phyloP scores from a whole-genome alignment of 2,329 filamentous ascomycete genomes.

The Microcyclosporella mali region DNA sequence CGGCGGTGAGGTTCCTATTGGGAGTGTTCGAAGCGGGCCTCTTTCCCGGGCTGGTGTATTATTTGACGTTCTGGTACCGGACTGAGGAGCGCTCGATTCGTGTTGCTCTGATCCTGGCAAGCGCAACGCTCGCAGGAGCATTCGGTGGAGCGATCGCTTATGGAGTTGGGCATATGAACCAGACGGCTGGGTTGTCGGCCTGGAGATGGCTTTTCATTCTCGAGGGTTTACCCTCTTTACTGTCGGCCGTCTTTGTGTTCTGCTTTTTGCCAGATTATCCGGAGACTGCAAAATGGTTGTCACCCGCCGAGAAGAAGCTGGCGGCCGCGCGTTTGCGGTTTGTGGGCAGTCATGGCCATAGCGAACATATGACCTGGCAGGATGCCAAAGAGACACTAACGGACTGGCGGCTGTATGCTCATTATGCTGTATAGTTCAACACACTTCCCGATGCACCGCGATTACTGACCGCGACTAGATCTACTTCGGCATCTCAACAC shows the following conservation, averaged over 20 bases:
- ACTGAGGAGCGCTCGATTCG: conserved; percentile 28
- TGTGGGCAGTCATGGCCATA: conserved; percentile 39
- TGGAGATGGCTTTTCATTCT: conserved; percentile 77
- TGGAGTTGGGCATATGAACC: conserved; percentile 51
- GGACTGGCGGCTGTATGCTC: conserved; percentile 48
- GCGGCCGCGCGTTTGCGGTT: conserved; percentile 37
- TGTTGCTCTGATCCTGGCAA: conserved; percentile 28
- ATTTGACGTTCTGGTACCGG: conserved; percentile 29
- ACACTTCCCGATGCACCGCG: neutral
- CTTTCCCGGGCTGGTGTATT: conserved; percentile 44
- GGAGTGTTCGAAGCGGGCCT: conserved; percentile 50
- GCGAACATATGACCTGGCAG: conserved; percentile 42
- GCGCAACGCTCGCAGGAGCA: conserved; percentile 30
- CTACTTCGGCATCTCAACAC: conserved; percentile 44
- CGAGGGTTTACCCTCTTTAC: conserved; percentile 38
- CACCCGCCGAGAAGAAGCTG: conserved; percentile 38
- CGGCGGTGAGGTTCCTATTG: conserved; percentile 38
- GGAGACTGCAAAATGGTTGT: conserved; percentile 41
- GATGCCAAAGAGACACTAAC: conserved; percentile 44
- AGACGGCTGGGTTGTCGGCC: conserved; percentile 50
- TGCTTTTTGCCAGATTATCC: conserved; percentile 50
- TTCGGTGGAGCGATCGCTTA: conserved; percentile 33
- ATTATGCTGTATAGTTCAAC: conserved; percentile 47
- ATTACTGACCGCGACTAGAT: conserved; percentile 28
- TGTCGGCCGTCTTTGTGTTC: conserved; percentile 49